phyloP scores from a whole-genome alignment of 805 yeast species.

The Tetrapisispora iriomotensis region DNA sequence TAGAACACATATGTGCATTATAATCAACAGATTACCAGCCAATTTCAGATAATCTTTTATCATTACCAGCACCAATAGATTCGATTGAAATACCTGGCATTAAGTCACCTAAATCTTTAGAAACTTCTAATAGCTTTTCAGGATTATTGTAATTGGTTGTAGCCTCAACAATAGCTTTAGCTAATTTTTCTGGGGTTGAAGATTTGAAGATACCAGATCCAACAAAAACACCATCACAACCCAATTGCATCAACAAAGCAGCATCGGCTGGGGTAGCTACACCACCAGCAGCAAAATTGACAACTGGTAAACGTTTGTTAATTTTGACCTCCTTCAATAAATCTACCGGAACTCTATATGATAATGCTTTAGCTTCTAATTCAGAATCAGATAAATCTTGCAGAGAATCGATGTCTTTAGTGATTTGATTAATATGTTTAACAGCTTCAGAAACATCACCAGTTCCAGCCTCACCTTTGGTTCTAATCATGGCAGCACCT shows the following conservation, averaged over 20 bases:
- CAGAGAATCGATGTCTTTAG: conserved; percentile 36
- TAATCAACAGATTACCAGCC: conserved; percentile 36
- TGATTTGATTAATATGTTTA: conserved; percentile 56
- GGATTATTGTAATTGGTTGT: conserved; percentile 63
- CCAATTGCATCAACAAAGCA: conserved; percentile 70
- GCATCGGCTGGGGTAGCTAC: conserved; percentile 86
- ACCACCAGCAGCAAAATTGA: conserved; percentile 83
- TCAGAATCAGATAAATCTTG: conserved; percentile 34
- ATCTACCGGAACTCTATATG: conserved; percentile 50
- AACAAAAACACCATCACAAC: conserved; percentile 71
- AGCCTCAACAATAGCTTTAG: conserved; percentile 70
- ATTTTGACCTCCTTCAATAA: conserved; percentile 36
- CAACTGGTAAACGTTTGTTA: conserved; percentile 64
- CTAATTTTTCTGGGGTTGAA: conserved; percentile 59
- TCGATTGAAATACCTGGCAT: conserved; percentile 64
- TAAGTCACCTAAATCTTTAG: conserved; percentile 62
- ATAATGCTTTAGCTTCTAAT: conserved; percentile 42
- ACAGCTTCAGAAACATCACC: conserved; percentile 82
- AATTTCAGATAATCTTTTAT: conserved; percentile 33
- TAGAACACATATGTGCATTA: no score
- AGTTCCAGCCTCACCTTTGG: conserved; percentile 86
- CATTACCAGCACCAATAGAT: conserved; percentile 37
- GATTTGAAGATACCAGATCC: conserved; percentile 75
- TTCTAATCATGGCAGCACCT: conserved; percentile 82
- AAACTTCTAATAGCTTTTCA: conserved; percentile 46